Conservation (phyloP, 2,329 filamentous ascomycete species). For the Pseudogymnoascus sp. region DNA sequence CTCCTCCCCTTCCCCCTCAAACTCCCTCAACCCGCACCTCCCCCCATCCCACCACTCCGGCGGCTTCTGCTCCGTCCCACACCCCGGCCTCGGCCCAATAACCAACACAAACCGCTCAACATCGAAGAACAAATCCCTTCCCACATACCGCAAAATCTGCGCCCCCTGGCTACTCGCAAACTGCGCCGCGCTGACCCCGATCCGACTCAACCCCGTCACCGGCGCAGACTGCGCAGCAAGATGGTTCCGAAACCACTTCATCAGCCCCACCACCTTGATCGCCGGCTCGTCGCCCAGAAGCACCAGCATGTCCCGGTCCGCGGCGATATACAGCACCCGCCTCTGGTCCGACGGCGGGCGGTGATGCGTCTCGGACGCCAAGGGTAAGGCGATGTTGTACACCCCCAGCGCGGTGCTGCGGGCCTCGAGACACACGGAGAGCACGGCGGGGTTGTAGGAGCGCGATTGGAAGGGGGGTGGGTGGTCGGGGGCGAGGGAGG, state of each 20-base stretch:
- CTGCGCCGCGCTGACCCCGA: neutral
- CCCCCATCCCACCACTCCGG: neutral
- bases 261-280: neutral
- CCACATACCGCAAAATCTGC: neutral
- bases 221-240: neutral
- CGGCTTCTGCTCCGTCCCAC: neutral
- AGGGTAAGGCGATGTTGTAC: slow-evolving; percentile 9
- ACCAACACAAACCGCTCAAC: neutral
- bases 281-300: neutral
- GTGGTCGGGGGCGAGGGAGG: no score
- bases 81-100: neutral
- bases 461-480: slow-evolving; percentile 15
- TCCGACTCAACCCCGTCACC: neutral
- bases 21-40: neutral
- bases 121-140: neutral
- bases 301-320: neutral
- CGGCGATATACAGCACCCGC: neutral
- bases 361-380: neutral
- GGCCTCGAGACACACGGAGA: slow-evolving; percentile 18
- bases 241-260: neutral
- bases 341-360: neutral
- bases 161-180: neutral
- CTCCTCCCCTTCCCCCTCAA: neutral
- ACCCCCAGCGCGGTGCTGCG: slow-evolving; percentile 16
- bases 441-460: slow-evolving; percentile 9